Percentiles rank a stretch among this genome's conserved stretches.
Evolutionary conservation across 2,329 filamentous ascomycete species (phyloP).

Genomic region (Aphanoascus verrucosus): DNA sequence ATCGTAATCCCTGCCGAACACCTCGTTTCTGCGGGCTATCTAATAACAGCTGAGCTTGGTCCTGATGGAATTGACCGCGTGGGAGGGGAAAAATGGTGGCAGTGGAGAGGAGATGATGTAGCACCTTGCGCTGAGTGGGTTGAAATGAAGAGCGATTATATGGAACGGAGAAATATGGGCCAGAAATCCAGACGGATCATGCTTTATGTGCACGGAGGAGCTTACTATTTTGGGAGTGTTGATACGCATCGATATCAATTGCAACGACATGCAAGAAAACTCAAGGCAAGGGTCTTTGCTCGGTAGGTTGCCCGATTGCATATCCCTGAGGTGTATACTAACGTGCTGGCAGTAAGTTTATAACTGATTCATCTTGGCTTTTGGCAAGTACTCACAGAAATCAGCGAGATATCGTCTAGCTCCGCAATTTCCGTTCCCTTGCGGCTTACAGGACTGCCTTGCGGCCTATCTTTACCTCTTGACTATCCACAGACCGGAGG

Average conservation of each 20-base stretch:
- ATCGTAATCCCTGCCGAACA: slow-evolving; percentile 55
- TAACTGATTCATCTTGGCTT: not conserved
- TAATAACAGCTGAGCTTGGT: slow-evolving; percentile 65
- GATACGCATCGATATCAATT: slow-evolving; percentile 98
- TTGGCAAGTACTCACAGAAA: not conserved
- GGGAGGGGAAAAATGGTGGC: slow-evolving; percentile 80
- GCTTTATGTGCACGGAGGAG: slow-evolving; percentile 88
- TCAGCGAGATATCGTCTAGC: slow-evolving; percentile 67
- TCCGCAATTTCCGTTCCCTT: slow-evolving; percentile 92
- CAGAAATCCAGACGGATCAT: slow-evolving; percentile 64
- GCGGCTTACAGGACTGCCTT: slow-evolving; percentile 78
- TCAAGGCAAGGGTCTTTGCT: slow-evolving; percentile 81
- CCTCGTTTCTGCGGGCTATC: slow-evolving; percentile 54
- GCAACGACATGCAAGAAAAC: slow-evolving; percentile 86
- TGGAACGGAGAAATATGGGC: slow-evolving; percentile 54
- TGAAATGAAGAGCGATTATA: slow-evolving; percentile 78
- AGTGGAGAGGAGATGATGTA: slow-evolving; percentile 59
- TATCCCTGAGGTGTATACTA: slow-evolving; percentile 7
- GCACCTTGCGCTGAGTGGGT: slow-evolving; percentile 83
- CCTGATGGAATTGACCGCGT: slow-evolving; percentile 61
- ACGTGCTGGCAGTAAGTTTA: slow-evolving; percentile 13
- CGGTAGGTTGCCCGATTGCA: slow-evolving; percentile 32
- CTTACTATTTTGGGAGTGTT: slow-evolving; percentile 90
- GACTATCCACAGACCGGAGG: slow-evolving; percentile 61
- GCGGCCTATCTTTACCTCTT: slow-evolving; percentile 79